A percentile compares a stretch with the other conserved stretches of the same genome.
Evolutionary conservation across 73 alveolate species (phyloP).

Genomic region (Paraurostyla sp.): DNA sequence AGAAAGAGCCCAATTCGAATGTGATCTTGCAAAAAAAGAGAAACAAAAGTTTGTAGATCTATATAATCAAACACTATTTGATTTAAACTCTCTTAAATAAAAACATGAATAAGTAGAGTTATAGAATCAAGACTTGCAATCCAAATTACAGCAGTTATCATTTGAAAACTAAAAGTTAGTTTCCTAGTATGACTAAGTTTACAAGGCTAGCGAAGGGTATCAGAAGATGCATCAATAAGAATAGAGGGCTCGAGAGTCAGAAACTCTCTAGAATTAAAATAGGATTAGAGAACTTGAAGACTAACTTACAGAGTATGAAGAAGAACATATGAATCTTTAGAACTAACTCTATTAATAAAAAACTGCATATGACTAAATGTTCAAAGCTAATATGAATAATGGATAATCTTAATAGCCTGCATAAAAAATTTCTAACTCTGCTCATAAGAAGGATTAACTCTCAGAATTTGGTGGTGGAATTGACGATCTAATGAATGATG

Average conservation of each 20-base stretch:
- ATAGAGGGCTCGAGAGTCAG: conserved; percentile 22
- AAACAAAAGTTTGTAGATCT: conserved; percentile 14
- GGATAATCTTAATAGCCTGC: no score
- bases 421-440: no score
- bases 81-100: neutral
- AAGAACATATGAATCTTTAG: conserved; percentile 44
- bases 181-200: neutral
- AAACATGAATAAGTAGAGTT: neutral
- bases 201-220: neutral
- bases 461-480: no score
- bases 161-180: conserved; percentile 3
- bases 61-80: conserved; percentile 20
- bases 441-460: no score
- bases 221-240: conserved; percentile 25
- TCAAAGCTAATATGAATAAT: no score
- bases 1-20: conserved; percentile 46
- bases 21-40: conserved; percentile 51
- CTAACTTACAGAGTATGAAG: conserved; percentile 52
- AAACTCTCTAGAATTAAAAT: neutral
- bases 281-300: conserved; percentile 51
- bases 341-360: neutral
- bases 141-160: neutral
- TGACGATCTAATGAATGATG: no score
- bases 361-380: no score
- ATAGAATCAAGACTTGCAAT: neutral